Evolutionary conservation across 352 stramenopile genomes (phyloP), one percentile per base, ranked within the genome.

Genomic region (Globisporangium paddicum): DNA sequence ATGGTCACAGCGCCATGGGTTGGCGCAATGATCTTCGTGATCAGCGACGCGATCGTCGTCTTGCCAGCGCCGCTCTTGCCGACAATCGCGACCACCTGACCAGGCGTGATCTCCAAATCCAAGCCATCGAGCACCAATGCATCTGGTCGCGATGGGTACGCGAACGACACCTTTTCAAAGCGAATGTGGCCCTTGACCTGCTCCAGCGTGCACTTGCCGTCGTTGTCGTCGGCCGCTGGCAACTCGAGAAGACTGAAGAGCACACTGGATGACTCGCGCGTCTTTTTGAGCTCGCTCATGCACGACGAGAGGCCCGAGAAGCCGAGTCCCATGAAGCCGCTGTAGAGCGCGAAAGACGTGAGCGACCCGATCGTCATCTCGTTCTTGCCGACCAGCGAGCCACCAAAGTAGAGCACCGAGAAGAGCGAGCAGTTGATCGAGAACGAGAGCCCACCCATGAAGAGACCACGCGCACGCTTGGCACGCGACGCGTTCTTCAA

Each of bases 261-360:
- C 56, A 79, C 79, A 21, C 75, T 69, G 1, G 82, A 93, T 30
- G 83, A 87, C 58, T 88, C 80, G 42, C 82, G 82, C 13, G 79
- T 82, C 44, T 86, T 84, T 56, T 77, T 84, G 41, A 95, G 72
- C 46, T 96, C 83, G 19, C 86, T 75, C 37, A 91, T 71, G 63
- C 83, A 94, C 9, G 86, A 95, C 28, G 87, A 91, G 11, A 97
- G 68, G 0, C 81, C 77, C 16, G 87, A 96, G 68, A 96, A 96
- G 5, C 88, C 89, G 11, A 96, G 74, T 26, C 83, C 87, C 75
- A 97, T 95, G 55, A 96, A 94, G 18, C 87, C 87, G 47, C 79
- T 96, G 81, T 97, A 97, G 3, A 97, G 61, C 25, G 90, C 83
- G 55, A 97, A 97, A 3, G 87, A 96, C 41, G 88, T 96, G 37